Base-by-base conservation (phyloP, 257 asterid genomes). In the Datura wrightii region DNA sequence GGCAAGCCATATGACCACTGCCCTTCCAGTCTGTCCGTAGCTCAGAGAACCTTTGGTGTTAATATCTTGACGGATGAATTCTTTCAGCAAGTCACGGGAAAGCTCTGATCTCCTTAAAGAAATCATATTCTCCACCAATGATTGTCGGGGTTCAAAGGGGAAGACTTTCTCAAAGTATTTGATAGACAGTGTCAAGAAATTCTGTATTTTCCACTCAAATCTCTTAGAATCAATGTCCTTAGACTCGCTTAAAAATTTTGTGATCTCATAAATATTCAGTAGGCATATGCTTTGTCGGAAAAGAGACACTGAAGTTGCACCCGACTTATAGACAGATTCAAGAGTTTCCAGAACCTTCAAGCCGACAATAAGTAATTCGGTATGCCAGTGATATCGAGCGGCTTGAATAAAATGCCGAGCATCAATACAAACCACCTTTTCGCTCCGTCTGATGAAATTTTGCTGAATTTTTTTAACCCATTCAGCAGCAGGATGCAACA, bases 401-500 rank as follows among this genome's bases (percentile, higher is more conserved):
- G 93, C 93, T 4, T 72, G 82, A 2, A 86, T 87, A 62, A 92
- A 87, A 85, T 86, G 87, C n/a, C 86, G 86, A 53, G 88, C 87
- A 70, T 90, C 93, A 50, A 89, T 48, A 16, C 46, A 78, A 8
- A 39, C 81, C 36, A 85, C 7, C 5, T 88, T 87, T 83, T 84
- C 69, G 8, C 65, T 78, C 83, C 11, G 55, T 79, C 82, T 31
- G 8, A 85, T 7, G 67, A 83, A 90, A 79, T 80, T 71, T 54
- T 59, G 10, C 52, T 89, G 88, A 55, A 85, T 84, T 65, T 84
- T 86, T 59, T 41, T 83, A 16, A 84, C 90, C 97, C 97, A 94
- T 8, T 90, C 86, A 34, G 95, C 91, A 39, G 86, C 83, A 5
- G 93, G 92, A n/a, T 87, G 90, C 87, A 91, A 19, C 88, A 94